Evolutionary conservation across 2,329 filamentous ascomycete species (phyloP).

Genomic region (Penicillium sp.): DNA sequence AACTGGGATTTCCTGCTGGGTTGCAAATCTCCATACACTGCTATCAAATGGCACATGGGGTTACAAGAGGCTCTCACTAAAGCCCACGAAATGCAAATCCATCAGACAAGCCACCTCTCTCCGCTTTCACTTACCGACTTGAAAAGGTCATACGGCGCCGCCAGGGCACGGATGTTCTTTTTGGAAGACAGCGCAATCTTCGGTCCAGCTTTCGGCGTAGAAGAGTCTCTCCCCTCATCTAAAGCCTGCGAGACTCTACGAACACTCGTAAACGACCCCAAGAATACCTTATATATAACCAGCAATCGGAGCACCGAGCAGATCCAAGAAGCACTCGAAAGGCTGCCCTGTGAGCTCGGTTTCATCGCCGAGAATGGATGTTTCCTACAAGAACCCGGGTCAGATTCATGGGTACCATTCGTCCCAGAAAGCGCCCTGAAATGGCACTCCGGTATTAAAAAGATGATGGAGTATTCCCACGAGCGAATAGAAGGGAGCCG

Average conservation of each 20-base stretch:
- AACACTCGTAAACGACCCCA: conserved; percentile 64
- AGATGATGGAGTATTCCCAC: conserved; percentile 76
- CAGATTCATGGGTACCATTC: conserved; percentile 63
- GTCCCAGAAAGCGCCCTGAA: conserved; percentile 57
- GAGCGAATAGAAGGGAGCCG: conserved; percentile 78
- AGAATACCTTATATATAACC: conserved; percentile 84
- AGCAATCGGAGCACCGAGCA: conserved; percentile 75
- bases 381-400: conserved; percentile 63
- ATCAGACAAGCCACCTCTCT: conserved; percentile 71
- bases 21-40: conserved; percentile 68
- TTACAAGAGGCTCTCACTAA: conserved; percentile 61
- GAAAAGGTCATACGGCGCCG: conserved; percentile 54
- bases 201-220: conserved; percentile 47
- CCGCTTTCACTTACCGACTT: conserved; percentile 61
- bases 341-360: conserved; percentile 59
- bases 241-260: conserved; percentile 68
- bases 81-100: conserved; percentile 67
- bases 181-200: conserved; percentile 85
- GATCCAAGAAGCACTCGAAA: conserved; percentile 66
- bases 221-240: conserved; percentile 65
- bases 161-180: conserved; percentile 66
- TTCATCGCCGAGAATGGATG: conserved; percentile 90
- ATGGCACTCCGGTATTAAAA: conserved; percentile 75
- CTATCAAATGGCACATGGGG: conserved; percentile 67
- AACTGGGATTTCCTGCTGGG: conserved; percentile 67